Conservation (phyloP, 768 basidiomycete genomes). For the Boletus subcaerulescens region DNA sequence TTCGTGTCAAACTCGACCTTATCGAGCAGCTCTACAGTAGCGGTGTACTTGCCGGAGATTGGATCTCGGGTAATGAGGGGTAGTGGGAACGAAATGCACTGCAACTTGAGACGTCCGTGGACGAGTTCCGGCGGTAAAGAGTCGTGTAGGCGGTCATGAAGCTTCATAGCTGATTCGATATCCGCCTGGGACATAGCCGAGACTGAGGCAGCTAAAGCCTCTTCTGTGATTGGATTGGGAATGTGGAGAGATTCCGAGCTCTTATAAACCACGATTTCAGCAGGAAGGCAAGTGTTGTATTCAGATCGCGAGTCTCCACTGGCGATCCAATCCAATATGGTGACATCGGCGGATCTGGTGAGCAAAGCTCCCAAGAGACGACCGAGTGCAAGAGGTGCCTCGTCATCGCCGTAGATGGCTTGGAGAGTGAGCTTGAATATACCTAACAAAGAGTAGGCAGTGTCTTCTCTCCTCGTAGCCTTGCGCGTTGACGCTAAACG, state of each 20-base stretch:
- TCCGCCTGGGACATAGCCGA: not conserved
- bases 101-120: constrained; percentile 11
- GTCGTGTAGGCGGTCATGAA: constrained; percentile 7
- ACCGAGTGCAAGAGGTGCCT: constrained; percentile 16
- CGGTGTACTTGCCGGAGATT: not conserved
- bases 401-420: constrained; percentile 23
- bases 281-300: constrained; percentile 24
- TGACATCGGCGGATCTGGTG: constrained; percentile 12
- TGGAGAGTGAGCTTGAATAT: constrained; percentile 17
- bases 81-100: constrained; percentile 9
- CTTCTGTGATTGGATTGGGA: not conserved
- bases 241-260: not conserved
- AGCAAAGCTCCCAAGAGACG: constrained; percentile 16
- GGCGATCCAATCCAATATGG: constrained; percentile 15
- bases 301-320: constrained; percentile 8
- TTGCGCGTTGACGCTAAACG: constrained; percentile 19
- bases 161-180: not conserved
- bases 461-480: constrained; percentile 21
- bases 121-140: constrained; percentile 1
- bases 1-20: constrained; percentile 2
- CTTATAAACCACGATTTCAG: constrained; percentile 14
- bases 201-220: not conserved
- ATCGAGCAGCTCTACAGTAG: not conserved
- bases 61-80: not conserved
- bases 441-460: constrained; percentile 25